Conservation (phyloP, 306 rosid species). For the Astragalus membranaceus region DNA sequence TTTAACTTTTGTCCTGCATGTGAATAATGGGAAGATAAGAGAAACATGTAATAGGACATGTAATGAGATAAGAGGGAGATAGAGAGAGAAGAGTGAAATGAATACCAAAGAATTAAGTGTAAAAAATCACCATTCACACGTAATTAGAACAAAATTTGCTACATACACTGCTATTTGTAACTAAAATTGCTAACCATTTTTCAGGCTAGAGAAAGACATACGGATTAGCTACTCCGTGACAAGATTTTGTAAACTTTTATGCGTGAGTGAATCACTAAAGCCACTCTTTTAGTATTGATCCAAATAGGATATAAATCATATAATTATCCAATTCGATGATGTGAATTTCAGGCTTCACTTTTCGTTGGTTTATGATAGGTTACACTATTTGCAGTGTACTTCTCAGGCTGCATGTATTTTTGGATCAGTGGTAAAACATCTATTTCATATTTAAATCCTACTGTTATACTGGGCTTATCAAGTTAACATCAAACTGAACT, state of each 20-base stretch:
- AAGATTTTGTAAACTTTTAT: too few relatives aligned
- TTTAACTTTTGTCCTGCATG: too few relatives aligned
- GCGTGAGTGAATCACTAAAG: too few relatives aligned
- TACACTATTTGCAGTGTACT: slow-evolving; percentile 70
- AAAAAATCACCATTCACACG: background rate
- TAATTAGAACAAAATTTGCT: background rate
- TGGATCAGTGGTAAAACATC: slow-evolving; percentile 63
- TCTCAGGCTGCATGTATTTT: slow-evolving; percentile 77
- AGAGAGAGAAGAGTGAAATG: background rate
- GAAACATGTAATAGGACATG: background rate
- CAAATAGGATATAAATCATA: too few relatives aligned
- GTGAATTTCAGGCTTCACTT: too few relatives aligned
- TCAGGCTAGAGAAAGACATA: slow-evolving; percentile 83
- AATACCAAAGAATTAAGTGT: too few relatives aligned
- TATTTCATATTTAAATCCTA: slow-evolving; percentile 7
- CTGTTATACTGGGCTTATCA: background rate
- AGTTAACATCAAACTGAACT: slow-evolving; percentile 14
- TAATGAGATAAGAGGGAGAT: too few relatives aligned
- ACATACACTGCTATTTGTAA: background rate
- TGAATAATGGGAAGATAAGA: background rate
- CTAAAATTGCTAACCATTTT: slow-evolving; percentile 1
- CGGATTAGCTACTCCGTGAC: slow-evolving; percentile 67
- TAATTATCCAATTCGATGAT: too few relatives aligned
- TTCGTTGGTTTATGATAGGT: too few relatives aligned
- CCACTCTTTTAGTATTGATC: too few relatives aligned